phyloP scores from a whole-genome alignment of 1,139 yeast genomes.

The Suhomyces guaymorum region DNA sequence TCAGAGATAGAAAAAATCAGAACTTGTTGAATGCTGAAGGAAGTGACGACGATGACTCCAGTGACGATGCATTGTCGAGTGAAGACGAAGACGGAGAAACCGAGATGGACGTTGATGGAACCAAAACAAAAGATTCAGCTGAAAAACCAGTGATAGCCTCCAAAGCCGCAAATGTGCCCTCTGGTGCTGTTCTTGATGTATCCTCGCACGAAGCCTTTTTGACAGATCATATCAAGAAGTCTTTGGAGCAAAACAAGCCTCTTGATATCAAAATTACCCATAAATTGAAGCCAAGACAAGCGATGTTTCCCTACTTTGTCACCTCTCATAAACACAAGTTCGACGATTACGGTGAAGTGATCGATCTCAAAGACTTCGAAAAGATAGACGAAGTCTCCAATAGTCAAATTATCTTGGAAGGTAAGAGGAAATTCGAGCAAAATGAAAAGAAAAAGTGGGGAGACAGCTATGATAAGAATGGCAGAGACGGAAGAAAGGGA shows the following conservation, averaged over 20 bases:
- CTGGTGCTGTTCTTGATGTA: slow-evolving; percentile 27
- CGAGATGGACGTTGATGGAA: slow-evolving; percentile 10
- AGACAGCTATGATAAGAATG: slow-evolving; percentile 16
- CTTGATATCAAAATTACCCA: slow-evolving; percentile 67
- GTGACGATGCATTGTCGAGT: slow-evolving; percentile 28
- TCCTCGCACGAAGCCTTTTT: slow-evolving; percentile 46
- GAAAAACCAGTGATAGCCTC: slow-evolving; percentile 6
- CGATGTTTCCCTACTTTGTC: slow-evolving; percentile 73
- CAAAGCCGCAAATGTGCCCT: not conserved
- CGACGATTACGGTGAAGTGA: slow-evolving; percentile 85
- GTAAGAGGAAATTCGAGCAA: slow-evolving; percentile 30
- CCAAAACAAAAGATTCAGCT: slow-evolving; percentile 15
- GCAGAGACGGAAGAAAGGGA: slow-evolving; percentile 18
- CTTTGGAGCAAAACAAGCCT: slow-evolving; percentile 41
- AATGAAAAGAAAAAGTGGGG: slow-evolving; percentile 39
- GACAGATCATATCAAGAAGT: slow-evolving; percentile 40
- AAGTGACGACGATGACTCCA: slow-evolving; percentile 37
- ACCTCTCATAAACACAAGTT: slow-evolving; percentile 54
- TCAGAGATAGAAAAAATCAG: slow-evolving; percentile 56
- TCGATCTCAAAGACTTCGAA: slow-evolving; percentile 64
- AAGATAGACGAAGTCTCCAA: slow-evolving; percentile 54
- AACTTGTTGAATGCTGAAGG: slow-evolving; percentile 51
- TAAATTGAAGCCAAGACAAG: slow-evolving; percentile 59
- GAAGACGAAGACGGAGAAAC: slow-evolving; percentile 9
- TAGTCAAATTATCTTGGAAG: slow-evolving; percentile 34